Conservation (phyloP, 805 yeast species). For the Kluyveromyces nonfermentans region DNA sequence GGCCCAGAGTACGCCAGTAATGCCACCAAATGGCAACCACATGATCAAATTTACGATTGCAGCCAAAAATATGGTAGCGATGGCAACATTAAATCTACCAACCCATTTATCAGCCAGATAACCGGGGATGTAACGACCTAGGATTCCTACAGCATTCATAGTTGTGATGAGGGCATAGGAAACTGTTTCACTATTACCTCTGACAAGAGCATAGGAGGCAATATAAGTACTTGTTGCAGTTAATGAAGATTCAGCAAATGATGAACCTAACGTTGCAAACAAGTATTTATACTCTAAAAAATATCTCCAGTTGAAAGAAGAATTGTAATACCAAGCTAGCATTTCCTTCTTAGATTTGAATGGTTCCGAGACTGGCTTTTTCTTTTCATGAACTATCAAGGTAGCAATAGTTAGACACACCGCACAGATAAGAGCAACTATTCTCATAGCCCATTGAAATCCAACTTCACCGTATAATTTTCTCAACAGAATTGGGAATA, state of each 20-base stretch:
- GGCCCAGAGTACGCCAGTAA: slow-evolving; percentile 31
- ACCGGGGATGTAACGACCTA: slow-evolving; percentile 40
- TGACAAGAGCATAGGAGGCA: slow-evolving; percentile 43
- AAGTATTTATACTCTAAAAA: slow-evolving; percentile 37
- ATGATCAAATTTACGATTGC: slow-evolving; percentile 29
- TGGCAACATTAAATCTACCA: slow-evolving; percentile 47
- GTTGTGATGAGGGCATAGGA: slow-evolving; percentile 41
- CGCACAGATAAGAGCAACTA: slow-evolving; percentile 39
- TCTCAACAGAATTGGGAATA: slow-evolving; percentile 46
- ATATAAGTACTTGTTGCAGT: slow-evolving; percentile 41
- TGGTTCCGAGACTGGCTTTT: slow-evolving; percentile 23
- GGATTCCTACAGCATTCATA: slow-evolving; percentile 37
- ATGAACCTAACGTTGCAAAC: slow-evolving; percentile 34
- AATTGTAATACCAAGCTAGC: slow-evolving; percentile 20
- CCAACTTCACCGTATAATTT: slow-evolving; percentile 42
- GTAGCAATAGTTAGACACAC: slow-evolving; percentile 31
- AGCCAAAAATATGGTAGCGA: slow-evolving; percentile 29
- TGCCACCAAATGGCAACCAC: slow-evolving; percentile 38
- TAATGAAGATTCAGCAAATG: slow-evolving; percentile 39
- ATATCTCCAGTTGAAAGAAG: slow-evolving; percentile 27
- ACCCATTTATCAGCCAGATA: slow-evolving; percentile 34
- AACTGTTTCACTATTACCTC: slow-evolving; percentile 35
- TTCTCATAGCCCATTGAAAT: slow-evolving; percentile 51
- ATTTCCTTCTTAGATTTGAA: slow-evolving; percentile 31
- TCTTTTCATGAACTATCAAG: slow-evolving; percentile 34